Evolutionary conservation across 2,329 filamentous ascomycete species (phyloP).

Genomic region (Cephalotrichum gorgonifer): DNA sequence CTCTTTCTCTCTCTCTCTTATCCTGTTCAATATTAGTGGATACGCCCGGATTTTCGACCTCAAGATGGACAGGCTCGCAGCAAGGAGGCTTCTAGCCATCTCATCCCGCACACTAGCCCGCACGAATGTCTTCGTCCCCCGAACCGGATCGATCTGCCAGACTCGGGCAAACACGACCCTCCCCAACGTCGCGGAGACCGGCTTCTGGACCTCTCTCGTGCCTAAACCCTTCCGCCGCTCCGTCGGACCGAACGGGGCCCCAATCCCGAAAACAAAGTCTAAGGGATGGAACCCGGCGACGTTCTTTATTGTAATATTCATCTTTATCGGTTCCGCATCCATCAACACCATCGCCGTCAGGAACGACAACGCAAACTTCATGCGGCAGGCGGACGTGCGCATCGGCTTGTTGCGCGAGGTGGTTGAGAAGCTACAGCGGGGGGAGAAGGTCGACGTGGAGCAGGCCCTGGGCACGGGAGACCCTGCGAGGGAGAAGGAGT

Average conservation of each 20-base stretch:
- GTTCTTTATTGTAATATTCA: slow-evolving; percentile 72
- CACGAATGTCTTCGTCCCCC: background rate
- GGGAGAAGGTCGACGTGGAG: slow-evolving; percentile 78
- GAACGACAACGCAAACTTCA: slow-evolving; percentile 63
- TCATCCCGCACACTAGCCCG: background rate
- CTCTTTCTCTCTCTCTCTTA: background rate
- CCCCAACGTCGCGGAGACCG: slow-evolving; percentile 42
- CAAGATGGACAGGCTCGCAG: background rate
- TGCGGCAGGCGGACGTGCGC: slow-evolving; percentile 67
- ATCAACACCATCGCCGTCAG: slow-evolving; percentile 83
- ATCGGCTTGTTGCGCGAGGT: slow-evolving; percentile 69
- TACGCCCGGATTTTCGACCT: background rate
- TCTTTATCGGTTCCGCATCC: slow-evolving; percentile 88
- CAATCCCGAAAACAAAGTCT: slow-evolving; percentile 24
- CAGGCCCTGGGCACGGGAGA: slow-evolving; percentile 71
- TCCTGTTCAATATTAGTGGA: background rate
- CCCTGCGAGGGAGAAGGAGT: slow-evolving; percentile 64
- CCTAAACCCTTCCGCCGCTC: slow-evolving; percentile 52
- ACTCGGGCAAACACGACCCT: slow-evolving; percentile 26
- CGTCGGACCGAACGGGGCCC: slow-evolving; percentile 14
- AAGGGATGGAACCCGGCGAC: slow-evolving; percentile 72
- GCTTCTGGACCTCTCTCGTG: slow-evolving; percentile 61
- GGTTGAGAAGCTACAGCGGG: slow-evolving; percentile 57
- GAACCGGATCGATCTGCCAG: background rate
- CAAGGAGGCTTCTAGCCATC: background rate